A percentile compares a stretch with the other conserved stretches of the same genome.
phyloP scores from a whole-genome alignment of 768 basidiomycete genomes.

The Rhodotorula diobovata region DNA sequence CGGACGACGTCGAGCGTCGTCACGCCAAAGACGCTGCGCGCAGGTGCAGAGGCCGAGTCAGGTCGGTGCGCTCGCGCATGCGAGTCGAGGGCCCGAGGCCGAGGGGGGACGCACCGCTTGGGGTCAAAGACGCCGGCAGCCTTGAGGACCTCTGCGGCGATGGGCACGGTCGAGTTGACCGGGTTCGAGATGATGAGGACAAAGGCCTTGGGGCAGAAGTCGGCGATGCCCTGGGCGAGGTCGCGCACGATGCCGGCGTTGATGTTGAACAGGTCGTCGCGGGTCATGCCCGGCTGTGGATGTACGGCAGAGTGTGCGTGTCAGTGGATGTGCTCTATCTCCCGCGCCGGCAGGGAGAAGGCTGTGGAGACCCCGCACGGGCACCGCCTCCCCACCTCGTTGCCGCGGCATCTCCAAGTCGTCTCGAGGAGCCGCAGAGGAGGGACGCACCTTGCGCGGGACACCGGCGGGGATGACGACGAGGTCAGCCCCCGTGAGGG shows the following conservation, averaged over 20 bases:
- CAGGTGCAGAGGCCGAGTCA: not conserved
- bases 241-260: conserved; percentile 96
- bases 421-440: too few species aligned
- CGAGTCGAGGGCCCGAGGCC: not conserved
- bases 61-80: not conserved
- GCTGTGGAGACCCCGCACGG: too few species aligned
- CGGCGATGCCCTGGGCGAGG: conserved; percentile 84
- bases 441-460: conserved; percentile 66
- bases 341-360: too few species aligned
- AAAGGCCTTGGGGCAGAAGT: conserved; percentile 76
- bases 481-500: conserved; percentile 76
- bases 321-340: not conserved
- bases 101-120: conserved; percentile 60
- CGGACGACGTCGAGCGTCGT: conserved; percentile 94
- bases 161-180: conserved; percentile 97
- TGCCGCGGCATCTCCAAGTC: too few species aligned
- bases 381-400: too few species aligned
- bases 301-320: not conserved
- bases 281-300: conserved; percentile 48
- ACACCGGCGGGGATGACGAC: conserved; percentile 96
- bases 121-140: conserved; percentile 84
- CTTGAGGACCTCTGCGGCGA: conserved; percentile 93
- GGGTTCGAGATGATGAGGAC: conserved; percentile 98
- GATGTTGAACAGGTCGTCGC: conserved; percentile 98
- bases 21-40: conserved; percentile 81